A percentile compares a stretch with the other conserved stretches of the same genome.
These are phyloP conservation scores for Corymbia maculata DNA, from an alignment of 345 rosid genomes.

Conservation along the genomic window DNA sequence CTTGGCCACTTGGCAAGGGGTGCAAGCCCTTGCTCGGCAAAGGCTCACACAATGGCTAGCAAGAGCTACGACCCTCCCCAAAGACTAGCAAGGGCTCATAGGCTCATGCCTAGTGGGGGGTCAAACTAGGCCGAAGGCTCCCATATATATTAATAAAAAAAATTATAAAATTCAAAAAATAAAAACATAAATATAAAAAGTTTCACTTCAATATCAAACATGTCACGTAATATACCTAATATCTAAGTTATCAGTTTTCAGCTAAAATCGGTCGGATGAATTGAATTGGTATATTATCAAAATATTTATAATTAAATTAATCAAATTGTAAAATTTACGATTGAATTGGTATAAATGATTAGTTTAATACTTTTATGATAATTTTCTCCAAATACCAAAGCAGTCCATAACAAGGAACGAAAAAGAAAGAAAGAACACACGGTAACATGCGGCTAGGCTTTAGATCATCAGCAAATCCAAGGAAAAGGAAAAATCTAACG, in stretches of 20 bases:
- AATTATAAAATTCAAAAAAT: rapidly evolving
- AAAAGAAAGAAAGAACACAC: rapidly evolving
- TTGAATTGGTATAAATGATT: no score
- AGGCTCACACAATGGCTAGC: no score
- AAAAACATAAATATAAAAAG: background rate
- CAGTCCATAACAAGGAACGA: rapidly evolving
- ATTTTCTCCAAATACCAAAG: background rate
- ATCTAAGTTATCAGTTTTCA: rapidly evolving
- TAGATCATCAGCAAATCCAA: background rate
- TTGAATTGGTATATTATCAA: rapidly evolving
- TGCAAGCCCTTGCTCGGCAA: rapidly evolving
- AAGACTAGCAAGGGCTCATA: background rate
- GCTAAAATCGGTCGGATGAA: rapidly evolving
- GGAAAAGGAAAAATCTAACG: background rate
- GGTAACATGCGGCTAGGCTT: background rate
- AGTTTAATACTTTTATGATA: no score
- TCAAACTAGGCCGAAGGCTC: no score
- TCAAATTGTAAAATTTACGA: no score
- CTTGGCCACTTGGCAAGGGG: rapidly evolving
- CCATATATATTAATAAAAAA: no score
- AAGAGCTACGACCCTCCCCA: no score
- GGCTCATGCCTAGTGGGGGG: rapidly evolving
- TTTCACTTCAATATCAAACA: no score
- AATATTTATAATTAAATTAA: no score
- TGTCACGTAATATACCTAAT: rapidly evolving